Percentiles rank a stretch among this genome's conserved stretches.
Evolutionary conservation across 495 filamentous ascomycete genomes (phyloP).

Genomic region (Penicillium alfredii): DNA sequence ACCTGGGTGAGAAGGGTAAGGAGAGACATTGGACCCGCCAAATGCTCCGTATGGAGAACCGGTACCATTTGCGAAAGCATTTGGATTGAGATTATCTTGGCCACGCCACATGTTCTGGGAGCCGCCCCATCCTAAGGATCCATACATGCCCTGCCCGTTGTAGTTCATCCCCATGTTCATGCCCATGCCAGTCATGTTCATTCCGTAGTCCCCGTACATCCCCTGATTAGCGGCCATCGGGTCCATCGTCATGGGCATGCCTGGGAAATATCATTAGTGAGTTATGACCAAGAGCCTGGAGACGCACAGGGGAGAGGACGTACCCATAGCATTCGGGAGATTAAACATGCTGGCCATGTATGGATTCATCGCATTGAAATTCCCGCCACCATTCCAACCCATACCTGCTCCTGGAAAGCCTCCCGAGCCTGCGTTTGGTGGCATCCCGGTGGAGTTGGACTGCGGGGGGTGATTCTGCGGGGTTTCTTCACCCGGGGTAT

Average conservation of each 20-base stretch:
- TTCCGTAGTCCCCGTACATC: conserved; percentile 84
- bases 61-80: conserved; percentile 71
- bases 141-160: conserved; percentile 59
- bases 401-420: conserved; percentile 59
- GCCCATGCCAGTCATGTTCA: conserved; percentile 91
- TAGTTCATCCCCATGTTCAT: conserved; percentile 80
- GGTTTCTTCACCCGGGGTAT: no score
- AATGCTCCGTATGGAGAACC: conserved; percentile 79
- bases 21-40: conserved; percentile 62
- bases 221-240: conserved; percentile 79
- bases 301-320: conserved; percentile 26
- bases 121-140: conserved; percentile 53
- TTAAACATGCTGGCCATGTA: conserved; percentile 71
- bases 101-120: conserved; percentile 64
- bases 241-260: conserved; percentile 81
- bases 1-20: conserved; percentile 50
- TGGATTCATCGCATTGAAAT: conserved; percentile 69
- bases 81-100: conserved; percentile 61
- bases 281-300: no score
- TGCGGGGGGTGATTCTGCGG: conserved; percentile 20
- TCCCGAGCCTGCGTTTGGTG: conserved; percentile 29
- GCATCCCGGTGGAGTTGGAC: conserved; percentile 11
- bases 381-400: conserved; percentile 55
- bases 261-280: conserved; percentile 32
- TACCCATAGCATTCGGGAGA: conserved; percentile 74